Evolutionary conservation across 306 rosid genomes (phyloP), one percentile per base, ranked within the genome.

Genomic region (Quercus cerris): DNA sequence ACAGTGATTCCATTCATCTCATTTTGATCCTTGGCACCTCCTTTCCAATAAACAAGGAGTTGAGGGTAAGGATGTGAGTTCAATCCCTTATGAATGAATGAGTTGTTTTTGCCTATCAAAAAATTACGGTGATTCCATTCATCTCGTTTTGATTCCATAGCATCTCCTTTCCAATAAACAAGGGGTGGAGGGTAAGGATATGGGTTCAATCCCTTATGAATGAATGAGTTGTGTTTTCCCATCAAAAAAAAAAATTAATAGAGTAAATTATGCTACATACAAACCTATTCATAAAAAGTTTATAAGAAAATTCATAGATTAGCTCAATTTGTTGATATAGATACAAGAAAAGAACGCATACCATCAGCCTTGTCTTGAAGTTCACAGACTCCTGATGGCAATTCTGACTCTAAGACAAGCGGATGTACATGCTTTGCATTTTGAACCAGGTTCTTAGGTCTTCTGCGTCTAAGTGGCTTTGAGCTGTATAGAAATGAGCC

Each of bases 361-460:
- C 94, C 92, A 76, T 86, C 88, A 68, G 86, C 90, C 80, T 85
- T 84, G 80, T 86, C 88, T 66, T 69, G 73, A 75, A 78, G 85
- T 52, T 81, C 91, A 84, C 73, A 70, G 58, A 74, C 89, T 70
- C 84, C 87, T 0, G 70, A 55, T 30, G 78, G 85, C 77, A 78
- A 56, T 71, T 84, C 84, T 7, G 87, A 67, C 62, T 82, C 89
- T 8, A 87, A 71, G 78, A 63, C 74, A 1, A 74, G 79, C 17
- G 88, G 80, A 41, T 80, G 88, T 51, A 77, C 75, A 81, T 78
- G 87, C 84, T 86, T 86, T 76, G 71, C 77, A 69, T 56, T 61
- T 71, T 76, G 86, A 82, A 30, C 55, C 25, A 68, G 70, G 70
- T 46, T 75, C 83, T 84, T 85, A 4, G 78, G 81, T 71, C 78